Evolutionary conservation across 2,329 filamentous ascomycete species (phyloP).

Genomic region (Byssothecium circinans): DNA sequence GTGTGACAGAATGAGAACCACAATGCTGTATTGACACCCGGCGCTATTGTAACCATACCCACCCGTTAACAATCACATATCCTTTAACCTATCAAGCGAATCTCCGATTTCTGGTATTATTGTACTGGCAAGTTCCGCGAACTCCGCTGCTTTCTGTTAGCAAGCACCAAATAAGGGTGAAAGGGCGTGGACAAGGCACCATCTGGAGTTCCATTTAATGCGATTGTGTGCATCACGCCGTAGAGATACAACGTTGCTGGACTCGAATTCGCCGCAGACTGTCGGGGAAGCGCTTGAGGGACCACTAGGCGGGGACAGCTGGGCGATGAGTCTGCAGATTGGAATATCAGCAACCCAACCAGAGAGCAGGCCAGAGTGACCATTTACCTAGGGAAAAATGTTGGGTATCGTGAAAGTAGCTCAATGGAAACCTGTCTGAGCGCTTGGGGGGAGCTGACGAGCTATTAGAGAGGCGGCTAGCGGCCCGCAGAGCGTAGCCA

Average conservation of each 20-base stretch:
- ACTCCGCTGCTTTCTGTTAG: conserved; percentile 12
- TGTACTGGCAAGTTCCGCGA: conserved; percentile 12
- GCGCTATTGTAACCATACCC: neutral
- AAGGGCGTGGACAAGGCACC: conserved; percentile 8
- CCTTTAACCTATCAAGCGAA: conserved; percentile 12
- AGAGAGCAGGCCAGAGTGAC: conserved; percentile 2
- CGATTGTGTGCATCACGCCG: conserved; percentile 15
- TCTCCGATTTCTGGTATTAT: conserved; percentile 11
- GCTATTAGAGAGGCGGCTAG: conserved; percentile 8
- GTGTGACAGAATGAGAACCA: too few relatives aligned
- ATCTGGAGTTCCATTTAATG: conserved; percentile 17
- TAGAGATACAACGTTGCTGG: conserved; percentile 16
- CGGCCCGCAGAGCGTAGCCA: conserved; percentile 16
- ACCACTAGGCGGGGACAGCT: conserved; percentile 13
- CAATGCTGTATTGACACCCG: conserved; percentile 3
- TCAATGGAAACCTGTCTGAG: conserved; percentile 8
- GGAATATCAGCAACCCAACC: conserved; percentile 8
- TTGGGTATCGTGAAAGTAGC: conserved; percentile 15
- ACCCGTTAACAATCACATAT: conserved; percentile 10
- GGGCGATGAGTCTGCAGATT: conserved; percentile 7
- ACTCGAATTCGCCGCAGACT: conserved; percentile 13
- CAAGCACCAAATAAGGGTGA: conserved; percentile 3
- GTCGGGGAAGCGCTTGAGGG: conserved; percentile 14
- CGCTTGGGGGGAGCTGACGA: conserved; percentile 8
- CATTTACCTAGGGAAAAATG: conserved; percentile 16